phyloP scores from a whole-genome alignment of 257 asterid genomes.

The Petunia secreta region DNA sequence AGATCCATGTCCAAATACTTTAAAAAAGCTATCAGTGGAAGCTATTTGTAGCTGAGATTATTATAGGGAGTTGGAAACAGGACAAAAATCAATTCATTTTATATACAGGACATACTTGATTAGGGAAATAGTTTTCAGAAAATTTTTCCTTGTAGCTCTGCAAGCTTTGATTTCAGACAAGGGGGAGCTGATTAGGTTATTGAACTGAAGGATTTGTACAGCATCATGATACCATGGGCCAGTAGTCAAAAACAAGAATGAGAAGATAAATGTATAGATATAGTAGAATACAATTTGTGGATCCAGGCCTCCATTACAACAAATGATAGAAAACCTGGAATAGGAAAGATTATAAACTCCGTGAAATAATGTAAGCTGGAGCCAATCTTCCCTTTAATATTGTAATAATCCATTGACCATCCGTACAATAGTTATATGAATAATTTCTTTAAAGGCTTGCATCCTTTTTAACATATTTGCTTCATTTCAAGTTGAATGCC shows the following conservation, averaged over 20 bases:
- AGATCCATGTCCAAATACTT: constrained; percentile 31
- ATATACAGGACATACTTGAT: neutral
- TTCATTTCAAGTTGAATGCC: too few relatives aligned
- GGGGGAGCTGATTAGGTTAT: neutral
- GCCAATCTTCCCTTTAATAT: neutral
- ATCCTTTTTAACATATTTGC: too few relatives aligned
- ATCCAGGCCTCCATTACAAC: neutral
- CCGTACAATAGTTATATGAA: too few relatives aligned
- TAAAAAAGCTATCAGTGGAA: constrained; percentile 31
- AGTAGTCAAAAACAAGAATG: too few relatives aligned
- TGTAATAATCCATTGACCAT: neutral
- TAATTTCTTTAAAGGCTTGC: too few relatives aligned
- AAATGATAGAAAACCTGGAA: neutral
- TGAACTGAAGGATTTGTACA: neutral
- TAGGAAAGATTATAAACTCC: too few relatives aligned
- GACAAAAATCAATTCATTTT: neutral
- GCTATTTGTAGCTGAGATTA: constrained; percentile 19
- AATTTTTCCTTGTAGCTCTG: neutral
- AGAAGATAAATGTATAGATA: neutral
- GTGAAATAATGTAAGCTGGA: neutral
- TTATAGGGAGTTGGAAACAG: neutral
- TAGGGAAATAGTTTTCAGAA: neutral
- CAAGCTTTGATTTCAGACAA: neutral
- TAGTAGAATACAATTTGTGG: neutral
- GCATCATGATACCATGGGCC: neutral